Base-by-base conservation (phyloP, 805 yeast species). In the Tanozyma kutaoensis region DNA sequence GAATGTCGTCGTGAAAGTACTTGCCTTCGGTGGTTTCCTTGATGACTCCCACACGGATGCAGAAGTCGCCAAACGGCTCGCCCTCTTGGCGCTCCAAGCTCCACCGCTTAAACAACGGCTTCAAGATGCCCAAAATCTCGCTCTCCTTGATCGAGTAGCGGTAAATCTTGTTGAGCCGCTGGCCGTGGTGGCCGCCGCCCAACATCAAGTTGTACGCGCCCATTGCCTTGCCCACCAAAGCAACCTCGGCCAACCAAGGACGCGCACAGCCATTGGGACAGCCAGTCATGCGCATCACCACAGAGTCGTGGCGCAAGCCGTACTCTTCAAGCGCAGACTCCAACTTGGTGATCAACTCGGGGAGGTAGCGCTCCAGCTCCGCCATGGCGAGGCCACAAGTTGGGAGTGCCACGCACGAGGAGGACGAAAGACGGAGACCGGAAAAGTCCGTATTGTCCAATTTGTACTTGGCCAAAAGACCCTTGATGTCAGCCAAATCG, bases 381-480 rank as follows among this genome's bases (percentile, higher is more conserved):
- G 97, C 97, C 96, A 88, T 85, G 12, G 97, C 97, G 46, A 88
- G 69, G 40, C 97, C 97, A 72, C 97, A 88, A 1, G 97, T 88
- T 40, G 97, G 97, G 70, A 88, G 76, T 2, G 95, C 96, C 32
- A 88, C 97, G 70, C 97, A 88, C 0, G 97, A 93, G 15, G 94
- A 85, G 6, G 95, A 82, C 8, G 94, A 77, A 32, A 84, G 66
- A 52, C 97, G 73, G 45, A 88, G 63, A 3, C 79, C 93, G 30
- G 93, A 75, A 55, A 75, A 79, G 38, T 74, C 68, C 27, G 85
- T 66, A 58, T 84, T 85, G 50, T 84, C 95, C 37, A 88, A 66
- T 52, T 77, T 80, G 57, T 78, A 80, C 48, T 78, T 55, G 22
- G 68, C 67, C 56, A 88, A 56, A 18, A 84, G 41, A 16, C 52